Evolutionary conservation across 805 yeast genomes (phyloP).

Genomic region (Kregervanrija fluxuum): DNA sequence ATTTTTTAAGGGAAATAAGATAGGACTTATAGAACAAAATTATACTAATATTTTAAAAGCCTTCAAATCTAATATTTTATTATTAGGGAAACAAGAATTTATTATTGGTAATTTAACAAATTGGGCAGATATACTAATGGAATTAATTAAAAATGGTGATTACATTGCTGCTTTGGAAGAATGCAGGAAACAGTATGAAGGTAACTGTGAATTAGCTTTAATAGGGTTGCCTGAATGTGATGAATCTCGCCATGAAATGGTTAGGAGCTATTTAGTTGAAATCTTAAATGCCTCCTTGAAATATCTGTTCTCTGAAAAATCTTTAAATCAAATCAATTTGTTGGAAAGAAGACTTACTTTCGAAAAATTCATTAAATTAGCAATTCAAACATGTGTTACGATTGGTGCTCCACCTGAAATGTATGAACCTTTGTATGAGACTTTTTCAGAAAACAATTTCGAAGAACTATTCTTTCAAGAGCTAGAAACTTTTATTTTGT

Average conservation of each 20-base stretch:
- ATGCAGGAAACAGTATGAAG: slow-evolving; percentile 46
- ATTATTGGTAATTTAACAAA: slow-evolving; percentile 51
- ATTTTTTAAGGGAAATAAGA: slow-evolving; percentile 7
- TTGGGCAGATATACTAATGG: slow-evolving; percentile 63
- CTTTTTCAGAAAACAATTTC: slow-evolving; percentile 28
- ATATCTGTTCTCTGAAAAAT: slow-evolving; percentile 29
- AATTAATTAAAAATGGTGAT: slow-evolving; percentile 38
- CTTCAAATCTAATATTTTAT: slow-evolving; percentile 40
- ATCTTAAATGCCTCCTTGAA: slow-evolving; percentile 48
- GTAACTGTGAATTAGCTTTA: slow-evolving; percentile 41
- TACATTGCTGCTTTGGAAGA: slow-evolving; percentile 51
- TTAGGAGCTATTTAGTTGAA: slow-evolving; percentile 48
- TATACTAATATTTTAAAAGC: slow-evolving; percentile 29
- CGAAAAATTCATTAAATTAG: slow-evolving; percentile 27
- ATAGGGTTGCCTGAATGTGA: slow-evolving; percentile 50
- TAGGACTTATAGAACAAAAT: slow-evolving; percentile 10
- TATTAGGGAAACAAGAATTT: slow-evolving; percentile 46
- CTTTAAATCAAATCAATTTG: slow-evolving; percentile 2
- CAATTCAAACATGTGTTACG: slow-evolving; percentile 35
- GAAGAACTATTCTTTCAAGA: slow-evolving; percentile 40
- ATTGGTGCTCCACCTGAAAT: slow-evolving; percentile 27
- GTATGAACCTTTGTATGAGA: slow-evolving; percentile 40
- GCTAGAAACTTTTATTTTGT: slow-evolving; percentile 45
- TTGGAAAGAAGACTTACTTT: slow-evolving; percentile 16
- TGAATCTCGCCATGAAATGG: slow-evolving; percentile 36